phyloP scores from a whole-genome alignment of 805 yeast genomes.

The Dipodascus geniculatus region DNA sequence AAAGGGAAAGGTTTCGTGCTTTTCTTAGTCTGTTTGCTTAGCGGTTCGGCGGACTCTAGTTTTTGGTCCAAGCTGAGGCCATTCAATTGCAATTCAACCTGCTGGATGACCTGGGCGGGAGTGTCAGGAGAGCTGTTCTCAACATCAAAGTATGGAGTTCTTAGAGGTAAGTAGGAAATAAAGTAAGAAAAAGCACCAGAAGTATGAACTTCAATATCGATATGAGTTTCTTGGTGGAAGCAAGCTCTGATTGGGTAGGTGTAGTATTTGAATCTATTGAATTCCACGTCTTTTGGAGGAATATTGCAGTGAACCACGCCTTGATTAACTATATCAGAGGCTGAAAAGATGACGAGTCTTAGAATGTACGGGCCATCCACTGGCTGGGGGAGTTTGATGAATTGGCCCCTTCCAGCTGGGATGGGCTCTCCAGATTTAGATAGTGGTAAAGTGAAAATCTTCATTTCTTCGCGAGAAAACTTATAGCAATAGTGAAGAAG shows the following conservation, averaged over 20 bases:
- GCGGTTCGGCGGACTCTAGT: no score
- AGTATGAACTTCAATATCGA: slow-evolving; percentile 47
- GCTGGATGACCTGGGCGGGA: background rate
- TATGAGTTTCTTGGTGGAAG: slow-evolving; percentile 49
- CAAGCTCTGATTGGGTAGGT: slow-evolving; percentile 38
- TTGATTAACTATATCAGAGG: slow-evolving; percentile 56
- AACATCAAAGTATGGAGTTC: slow-evolving; percentile 11
- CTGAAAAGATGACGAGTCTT: slow-evolving; percentile 59
- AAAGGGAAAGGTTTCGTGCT: background rate
- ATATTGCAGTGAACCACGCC: slow-evolving; percentile 68
- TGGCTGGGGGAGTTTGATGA: slow-evolving; percentile 30
- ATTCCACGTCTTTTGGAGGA: slow-evolving; percentile 38
- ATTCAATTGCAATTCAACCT: background rate
- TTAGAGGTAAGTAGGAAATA: slow-evolving; percentile 39
- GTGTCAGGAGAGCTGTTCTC: background rate
- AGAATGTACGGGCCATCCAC: slow-evolving; percentile 29
- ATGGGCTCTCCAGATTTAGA: slow-evolving; percentile 20
- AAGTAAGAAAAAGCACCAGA: slow-evolving; percentile 80
- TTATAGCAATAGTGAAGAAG: background rate
- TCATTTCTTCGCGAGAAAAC: background rate
- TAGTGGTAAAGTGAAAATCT: slow-evolving; percentile 14
- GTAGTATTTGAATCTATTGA: slow-evolving; percentile 46
- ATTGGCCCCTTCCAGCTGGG: slow-evolving; percentile 25
- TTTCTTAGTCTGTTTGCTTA: background rate
- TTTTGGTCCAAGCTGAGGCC: background rate